These are phyloP conservation scores for Termitomyces sp. DNA, from an alignment of 768 basidiomycete genomes.

Conservation along the genomic window DNA sequence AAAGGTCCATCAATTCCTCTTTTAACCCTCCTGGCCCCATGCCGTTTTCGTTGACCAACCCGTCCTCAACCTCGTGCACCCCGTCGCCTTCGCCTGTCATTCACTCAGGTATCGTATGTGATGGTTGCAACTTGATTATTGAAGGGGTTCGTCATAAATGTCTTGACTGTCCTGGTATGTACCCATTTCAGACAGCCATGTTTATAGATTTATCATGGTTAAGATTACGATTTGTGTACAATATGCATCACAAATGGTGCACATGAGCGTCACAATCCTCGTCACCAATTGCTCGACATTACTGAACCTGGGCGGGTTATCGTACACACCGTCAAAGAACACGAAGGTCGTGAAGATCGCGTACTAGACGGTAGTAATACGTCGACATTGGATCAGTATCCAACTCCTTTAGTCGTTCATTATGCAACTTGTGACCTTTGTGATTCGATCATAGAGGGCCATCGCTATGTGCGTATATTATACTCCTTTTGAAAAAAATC, in stretches of 20 bases:
- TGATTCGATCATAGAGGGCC: conserved; percentile 62
- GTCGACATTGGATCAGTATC: conserved; percentile 1
- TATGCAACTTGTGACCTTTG: conserved; percentile 74
- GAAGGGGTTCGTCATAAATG: conserved; percentile 77
- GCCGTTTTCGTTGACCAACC: not conserved
- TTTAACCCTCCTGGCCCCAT: not conserved
- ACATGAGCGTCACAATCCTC: conserved; percentile 50
- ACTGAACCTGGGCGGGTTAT: conserved; percentile 58
- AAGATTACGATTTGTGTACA: conserved; percentile 73
- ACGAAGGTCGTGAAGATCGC: conserved; percentile 25
- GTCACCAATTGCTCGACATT: conserved; percentile 72
- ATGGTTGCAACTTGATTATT: conserved; percentile 52
- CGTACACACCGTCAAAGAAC: conserved; percentile 55
- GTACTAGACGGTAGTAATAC: not conserved
- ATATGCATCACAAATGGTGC: conserved; percentile 45
- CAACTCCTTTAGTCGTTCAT: conserved; percentile 38
- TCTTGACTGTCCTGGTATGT: conserved; percentile 64
- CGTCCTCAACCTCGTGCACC: not conserved
- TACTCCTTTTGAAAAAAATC: not conserved
- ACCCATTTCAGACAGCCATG: not conserved
- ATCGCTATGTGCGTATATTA: conserved; percentile 57
- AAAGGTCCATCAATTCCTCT: not conserved
- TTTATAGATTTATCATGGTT: not conserved
- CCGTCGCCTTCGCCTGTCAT: conserved; percentile 29
- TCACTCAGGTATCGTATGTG: conserved; percentile 61